Evolutionary conservation across 441 rosid species (phyloP), one percentile per base, ranked within the genome.

Genomic region (Syzygium syzygioides): DNA sequence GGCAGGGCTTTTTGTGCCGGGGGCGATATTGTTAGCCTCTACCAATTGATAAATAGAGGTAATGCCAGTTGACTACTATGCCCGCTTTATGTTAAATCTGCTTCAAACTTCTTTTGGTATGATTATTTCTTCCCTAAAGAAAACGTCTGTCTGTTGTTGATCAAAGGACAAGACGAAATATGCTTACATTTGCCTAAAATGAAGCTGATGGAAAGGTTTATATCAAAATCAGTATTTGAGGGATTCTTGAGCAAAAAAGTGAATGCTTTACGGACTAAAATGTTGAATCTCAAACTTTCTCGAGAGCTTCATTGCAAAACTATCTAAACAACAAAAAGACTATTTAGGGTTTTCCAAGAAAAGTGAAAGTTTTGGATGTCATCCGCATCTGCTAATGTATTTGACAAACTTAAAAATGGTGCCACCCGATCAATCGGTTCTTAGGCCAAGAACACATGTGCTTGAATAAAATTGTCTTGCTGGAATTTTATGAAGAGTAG

Each of bases 1-100:
- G 99, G 98, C 92, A 94, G 96, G 93, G 98, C 98, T 56, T 98
- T 98, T 94, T 96, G 97, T 92, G 99, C 99, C 5, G 98, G 99
- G 79, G 99, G 99, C n/a, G 98, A 96, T 91, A 93, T 97, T 66
- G 95, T 96, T 87, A 9, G 94, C 87, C 93, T 97, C 59, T 95
- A 95, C 92, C 94, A 94, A 83, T 89, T 96, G 92, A 93, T 89
- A 55, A 95, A 94, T 86, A 92, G 94, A 92, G 98, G 99, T 96
- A 92, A 80, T 80, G n/a, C 57, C n/a, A 20, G 25, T 76, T 32
- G 48, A 13, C 20, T 23, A 17, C 52, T 30, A 28, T 48, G 10
- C 28, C 19, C 4, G 14, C 45, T 55, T 62, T 15, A 0, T 26
- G 85, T 34, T 30, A 25, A 23, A 1, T 87, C 54, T 87, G 41